Percentiles rank a stretch among this genome's conserved stretches.
phyloP scores from a whole-genome alignment of 345 rosid species.

The Acer saccharum region DNA sequence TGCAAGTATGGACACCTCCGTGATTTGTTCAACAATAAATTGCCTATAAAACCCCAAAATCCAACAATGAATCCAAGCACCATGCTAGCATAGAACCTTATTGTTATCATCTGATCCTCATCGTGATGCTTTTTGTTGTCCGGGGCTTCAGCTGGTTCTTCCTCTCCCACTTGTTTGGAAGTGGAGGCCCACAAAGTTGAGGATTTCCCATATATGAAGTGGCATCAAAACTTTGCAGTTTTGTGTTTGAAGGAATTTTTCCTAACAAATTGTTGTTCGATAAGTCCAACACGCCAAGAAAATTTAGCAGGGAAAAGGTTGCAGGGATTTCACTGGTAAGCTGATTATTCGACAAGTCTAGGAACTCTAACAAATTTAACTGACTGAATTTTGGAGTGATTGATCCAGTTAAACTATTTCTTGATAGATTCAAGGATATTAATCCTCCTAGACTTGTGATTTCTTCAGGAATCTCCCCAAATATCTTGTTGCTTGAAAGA shows the following conservation, averaged over 20 bases:
- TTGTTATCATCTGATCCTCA: too few relatives aligned
- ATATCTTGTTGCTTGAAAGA: background rate
- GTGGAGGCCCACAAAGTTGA: background rate
- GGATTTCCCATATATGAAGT: background rate
- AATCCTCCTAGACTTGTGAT: background rate
- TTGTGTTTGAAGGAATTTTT: background rate
- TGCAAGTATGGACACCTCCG: too few relatives aligned
- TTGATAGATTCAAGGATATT: background rate
- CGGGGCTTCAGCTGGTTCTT: too few relatives aligned
- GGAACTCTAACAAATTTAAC: background rate
- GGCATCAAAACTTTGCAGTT: conserved; percentile 9
- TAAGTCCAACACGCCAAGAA: background rate
- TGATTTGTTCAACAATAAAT: too few relatives aligned
- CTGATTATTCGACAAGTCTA: background rate
- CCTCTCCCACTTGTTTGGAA: background rate
- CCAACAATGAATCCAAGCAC: too few relatives aligned
- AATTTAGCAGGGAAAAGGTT: background rate
- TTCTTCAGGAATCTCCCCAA: background rate
- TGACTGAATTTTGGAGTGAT: background rate
- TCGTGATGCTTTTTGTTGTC: too few relatives aligned
- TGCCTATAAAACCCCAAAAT: too few relatives aligned
- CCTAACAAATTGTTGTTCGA: background rate
- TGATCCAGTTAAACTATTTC: background rate
- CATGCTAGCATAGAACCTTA: too few relatives aligned
- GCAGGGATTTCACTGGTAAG: background rate